phyloP scores from a whole-genome alignment of 768 basidiomycete species.

The Mycena indigotica region DNA sequence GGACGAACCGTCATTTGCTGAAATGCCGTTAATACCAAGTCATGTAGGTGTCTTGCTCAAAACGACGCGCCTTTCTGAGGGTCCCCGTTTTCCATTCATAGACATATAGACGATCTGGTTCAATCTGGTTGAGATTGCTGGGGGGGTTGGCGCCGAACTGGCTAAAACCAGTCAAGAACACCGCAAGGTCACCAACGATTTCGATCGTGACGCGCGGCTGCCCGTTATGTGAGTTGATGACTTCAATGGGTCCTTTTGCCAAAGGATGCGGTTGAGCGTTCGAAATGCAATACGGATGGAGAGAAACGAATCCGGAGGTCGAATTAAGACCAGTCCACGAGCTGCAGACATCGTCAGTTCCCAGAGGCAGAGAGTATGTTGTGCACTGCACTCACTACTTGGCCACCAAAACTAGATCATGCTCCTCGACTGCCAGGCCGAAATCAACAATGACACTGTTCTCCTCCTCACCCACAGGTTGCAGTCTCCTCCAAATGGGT shows the following conservation, averaged over 20 bases:
- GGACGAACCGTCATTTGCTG: slow-evolving; percentile 20
- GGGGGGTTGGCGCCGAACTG: slow-evolving; percentile 8
- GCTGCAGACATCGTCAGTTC: not conserved
- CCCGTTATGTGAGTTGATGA: slow-evolving; percentile 27
- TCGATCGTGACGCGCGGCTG: slow-evolving; percentile 44
- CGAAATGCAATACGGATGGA: slow-evolving; percentile 38
- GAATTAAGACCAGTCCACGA: not conserved
- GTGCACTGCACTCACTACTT: slow-evolving; percentile 16
- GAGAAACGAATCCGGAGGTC: slow-evolving; percentile 1
- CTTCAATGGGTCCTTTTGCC: slow-evolving; percentile 34
- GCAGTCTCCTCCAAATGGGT: slow-evolving; percentile 11
- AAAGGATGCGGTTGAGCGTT: slow-evolving; percentile 39
- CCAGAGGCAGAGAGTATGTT: not conserved
- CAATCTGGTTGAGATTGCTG: slow-evolving; percentile 10
- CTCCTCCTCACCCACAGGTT: not conserved
- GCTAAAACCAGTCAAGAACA: slow-evolving; percentile 37
- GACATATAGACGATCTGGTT: slow-evolving; percentile 37
- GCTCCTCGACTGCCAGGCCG: slow-evolving; percentile 20
- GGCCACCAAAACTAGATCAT: slow-evolving; percentile 22
- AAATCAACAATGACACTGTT: slow-evolving; percentile 16
- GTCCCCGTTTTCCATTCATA: slow-evolving; percentile 47
- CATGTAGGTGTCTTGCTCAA: not conserved
- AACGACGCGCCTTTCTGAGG: slow-evolving; percentile 35
- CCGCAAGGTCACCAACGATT: slow-evolving; percentile 47
- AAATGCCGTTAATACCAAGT: too few relatives aligned